These are phyloP conservation scores for Termitomyces bulborhizus DNA, from an alignment of 768 basidiomycete species.

Conservation along the genomic window DNA sequence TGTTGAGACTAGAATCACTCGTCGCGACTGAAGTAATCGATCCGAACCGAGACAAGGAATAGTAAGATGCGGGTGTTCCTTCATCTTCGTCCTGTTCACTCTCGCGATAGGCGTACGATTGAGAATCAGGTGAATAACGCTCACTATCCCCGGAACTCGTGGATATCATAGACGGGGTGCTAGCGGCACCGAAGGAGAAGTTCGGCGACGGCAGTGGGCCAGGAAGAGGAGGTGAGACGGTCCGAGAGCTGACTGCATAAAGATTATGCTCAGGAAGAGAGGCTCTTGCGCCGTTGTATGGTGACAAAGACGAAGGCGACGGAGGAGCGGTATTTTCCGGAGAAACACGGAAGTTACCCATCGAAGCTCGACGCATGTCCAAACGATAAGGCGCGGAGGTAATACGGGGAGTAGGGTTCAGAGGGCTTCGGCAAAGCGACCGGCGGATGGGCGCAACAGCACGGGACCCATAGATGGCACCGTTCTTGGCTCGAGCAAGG, in stretches of 20 bases:
- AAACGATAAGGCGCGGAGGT: slow-evolving; percentile 30
- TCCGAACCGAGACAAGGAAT: slow-evolving; percentile 49
- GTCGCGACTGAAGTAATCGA: slow-evolving; percentile 57
- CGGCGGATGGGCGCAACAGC: slow-evolving; percentile 28
- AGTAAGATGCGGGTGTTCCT: slow-evolving; percentile 38
- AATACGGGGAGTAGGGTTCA: slow-evolving; percentile 21
- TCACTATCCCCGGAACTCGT: slow-evolving; percentile 46
- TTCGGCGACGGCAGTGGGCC: slow-evolving; percentile 58
- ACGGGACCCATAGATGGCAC: slow-evolving; percentile 33
- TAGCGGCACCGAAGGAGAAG: slow-evolving; percentile 60
- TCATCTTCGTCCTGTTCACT: slow-evolving; percentile 52
- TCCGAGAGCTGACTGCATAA: slow-evolving; percentile 42
- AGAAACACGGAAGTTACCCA: slow-evolving; percentile 32
- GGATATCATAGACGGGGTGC: slow-evolving; percentile 42
- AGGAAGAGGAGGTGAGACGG: slow-evolving; percentile 36
- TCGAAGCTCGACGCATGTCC: slow-evolving; percentile 33
- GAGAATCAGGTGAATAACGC: slow-evolving; percentile 47
- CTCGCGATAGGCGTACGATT: slow-evolving; percentile 40
- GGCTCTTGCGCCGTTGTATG: slow-evolving; percentile 35
- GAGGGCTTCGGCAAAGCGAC: slow-evolving; percentile 23
- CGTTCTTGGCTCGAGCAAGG: slow-evolving; percentile 49
- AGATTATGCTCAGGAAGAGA: slow-evolving; percentile 46
- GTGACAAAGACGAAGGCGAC: slow-evolving; percentile 38
- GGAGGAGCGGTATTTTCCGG: slow-evolving; percentile 28
- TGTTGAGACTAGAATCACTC: slow-evolving; percentile 52